Conservation (phyloP, 2,329 filamentous ascomycete species). For the Trichophyton benhamiae region DNA sequence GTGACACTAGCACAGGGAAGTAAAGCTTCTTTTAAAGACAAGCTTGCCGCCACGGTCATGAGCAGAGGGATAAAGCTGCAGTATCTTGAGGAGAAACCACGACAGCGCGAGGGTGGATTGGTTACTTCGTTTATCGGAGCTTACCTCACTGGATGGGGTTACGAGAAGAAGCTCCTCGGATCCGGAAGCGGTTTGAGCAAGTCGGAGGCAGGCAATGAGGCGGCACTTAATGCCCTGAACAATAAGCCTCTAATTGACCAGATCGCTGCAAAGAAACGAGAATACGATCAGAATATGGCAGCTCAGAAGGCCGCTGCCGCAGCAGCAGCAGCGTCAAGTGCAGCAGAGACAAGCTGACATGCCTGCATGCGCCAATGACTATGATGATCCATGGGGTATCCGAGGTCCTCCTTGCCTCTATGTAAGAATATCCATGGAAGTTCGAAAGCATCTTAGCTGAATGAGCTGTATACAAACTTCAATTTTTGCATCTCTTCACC, state of each 20-base stretch:
- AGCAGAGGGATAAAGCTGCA: slow-evolving; percentile 47
- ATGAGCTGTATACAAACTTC: neutral
- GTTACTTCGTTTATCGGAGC: slow-evolving; percentile 35
- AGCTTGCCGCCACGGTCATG: slow-evolving; percentile 42
- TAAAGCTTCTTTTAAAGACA: slow-evolving; percentile 39
- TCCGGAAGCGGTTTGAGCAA: slow-evolving; percentile 36
- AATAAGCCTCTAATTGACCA: slow-evolving; percentile 30
- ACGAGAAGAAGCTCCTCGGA: slow-evolving; percentile 32
- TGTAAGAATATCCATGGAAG: neutral
- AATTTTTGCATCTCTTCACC: no score
- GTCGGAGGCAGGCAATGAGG: slow-evolving; percentile 33
- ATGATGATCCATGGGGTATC: neutral
- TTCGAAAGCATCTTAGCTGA: neutral
- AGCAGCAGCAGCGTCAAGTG: neutral
- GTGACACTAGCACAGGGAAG: slow-evolving; percentile 12
- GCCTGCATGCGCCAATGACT: neutral
- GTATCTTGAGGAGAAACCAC: slow-evolving; percentile 41
- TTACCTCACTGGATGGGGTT: slow-evolving; percentile 39
- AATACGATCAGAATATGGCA: slow-evolving; percentile 14
- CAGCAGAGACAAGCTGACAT: neutral
- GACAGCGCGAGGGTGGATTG: slow-evolving; percentile 24
- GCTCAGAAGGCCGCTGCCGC: slow-evolving; percentile 6
- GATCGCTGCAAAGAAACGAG: slow-evolving; percentile 26
- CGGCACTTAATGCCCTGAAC: slow-evolving; percentile 30
- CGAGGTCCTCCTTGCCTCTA: neutral